A percentile compares a stretch with the other conserved stretches of the same genome.
phyloP scores from a whole-genome alignment of 2,329 filamentous ascomycete genomes.

The Botrytis elliptica region DNA sequence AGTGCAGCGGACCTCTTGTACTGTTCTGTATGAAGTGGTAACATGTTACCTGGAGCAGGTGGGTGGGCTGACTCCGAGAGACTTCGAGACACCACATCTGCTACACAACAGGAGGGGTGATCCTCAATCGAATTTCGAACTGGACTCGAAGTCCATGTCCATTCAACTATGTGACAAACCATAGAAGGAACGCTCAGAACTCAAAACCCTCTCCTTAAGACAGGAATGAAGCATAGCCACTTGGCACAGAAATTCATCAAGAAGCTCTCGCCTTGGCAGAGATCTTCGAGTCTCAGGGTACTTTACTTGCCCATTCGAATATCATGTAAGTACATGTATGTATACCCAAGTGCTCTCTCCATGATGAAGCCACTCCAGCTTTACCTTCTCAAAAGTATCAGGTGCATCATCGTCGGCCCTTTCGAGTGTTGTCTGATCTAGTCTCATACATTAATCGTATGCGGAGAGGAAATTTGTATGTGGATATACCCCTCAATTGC shows the following conservation, averaged over 20 bases:
- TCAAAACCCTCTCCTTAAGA: background rate
- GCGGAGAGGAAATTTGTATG: background rate
- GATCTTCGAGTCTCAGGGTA: background rate
- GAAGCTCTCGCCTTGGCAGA: constrained; percentile 1
- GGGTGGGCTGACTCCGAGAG: constrained; percentile 15
- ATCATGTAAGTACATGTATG: constrained; percentile 16
- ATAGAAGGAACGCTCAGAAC: background rate
- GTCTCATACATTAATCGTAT: background rate
- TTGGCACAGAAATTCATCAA: constrained; percentile 15
- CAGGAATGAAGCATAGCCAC: background rate
- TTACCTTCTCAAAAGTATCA: constrained; percentile 5
- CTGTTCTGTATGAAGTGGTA: constrained; percentile 13
- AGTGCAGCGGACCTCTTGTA: constrained; percentile 13
- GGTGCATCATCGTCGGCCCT: constrained; percentile 4
- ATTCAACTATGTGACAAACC: constrained; percentile 2
- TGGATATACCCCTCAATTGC: constrained; percentile 8
- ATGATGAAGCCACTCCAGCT: constrained; percentile 6
- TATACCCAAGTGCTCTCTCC: constrained; percentile 20
- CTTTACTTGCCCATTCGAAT: background rate
- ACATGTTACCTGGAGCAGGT: constrained; percentile 12
- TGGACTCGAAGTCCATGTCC: background rate
- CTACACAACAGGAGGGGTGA: constrained; percentile 20
- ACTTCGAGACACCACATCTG: constrained; percentile 17
- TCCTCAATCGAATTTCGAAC: constrained; percentile 3
- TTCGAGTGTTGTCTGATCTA: background rate